These are phyloP conservation scores for Zygoascus flipseniorum DNA, from an alignment of 805 yeast genomes.

Conservation along the genomic window DNA sequence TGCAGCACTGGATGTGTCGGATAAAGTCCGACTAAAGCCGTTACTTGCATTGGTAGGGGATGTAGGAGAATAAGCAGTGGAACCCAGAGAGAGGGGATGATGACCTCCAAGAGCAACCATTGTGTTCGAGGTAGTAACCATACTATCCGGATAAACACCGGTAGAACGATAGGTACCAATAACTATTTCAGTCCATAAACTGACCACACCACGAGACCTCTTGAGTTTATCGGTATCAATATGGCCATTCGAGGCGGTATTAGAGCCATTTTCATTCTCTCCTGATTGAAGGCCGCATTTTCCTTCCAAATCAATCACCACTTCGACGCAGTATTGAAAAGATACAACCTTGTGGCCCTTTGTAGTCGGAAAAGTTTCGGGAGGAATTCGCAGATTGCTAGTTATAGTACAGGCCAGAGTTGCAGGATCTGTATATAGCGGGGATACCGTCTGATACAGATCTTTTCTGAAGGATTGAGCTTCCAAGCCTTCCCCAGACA, in stretches of 20 bases:
- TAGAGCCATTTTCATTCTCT: slow-evolving; percentile 6
- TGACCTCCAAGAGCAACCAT: neutral
- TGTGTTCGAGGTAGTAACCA: neutral
- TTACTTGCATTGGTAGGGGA: neutral
- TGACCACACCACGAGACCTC: slow-evolving; percentile 66
- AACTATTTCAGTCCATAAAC: slow-evolving; percentile 70
- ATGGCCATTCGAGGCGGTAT: slow-evolving; percentile 25
- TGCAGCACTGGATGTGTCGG: neutral
- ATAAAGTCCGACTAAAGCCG: neutral
- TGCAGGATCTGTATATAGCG: slow-evolving; percentile 67
- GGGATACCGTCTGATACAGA: slow-evolving; percentile 65
- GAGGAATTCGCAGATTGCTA: slow-evolving; percentile 64
- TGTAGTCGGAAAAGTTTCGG: slow-evolving; percentile 81
- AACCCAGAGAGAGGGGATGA: neutral
- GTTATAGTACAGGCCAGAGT: slow-evolving; percentile 49
- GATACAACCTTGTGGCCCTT: slow-evolving; percentile 61
- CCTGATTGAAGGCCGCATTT: slow-evolving; percentile 31
- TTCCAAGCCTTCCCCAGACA: slow-evolving; percentile 47
- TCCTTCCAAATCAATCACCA: slow-evolving; percentile 69
- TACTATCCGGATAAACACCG: neutral
- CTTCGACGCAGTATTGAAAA: slow-evolving; percentile 80
- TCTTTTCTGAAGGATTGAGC: slow-evolving; percentile 69
- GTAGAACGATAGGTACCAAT: slow-evolving; percentile 52
- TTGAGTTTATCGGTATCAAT: slow-evolving; percentile 76
- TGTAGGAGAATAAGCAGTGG: neutral